These are phyloP conservation scores for Chenopodium album DNA, from an alignment of 148 eudicot genomes.

Conservation along the genomic window DNA sequence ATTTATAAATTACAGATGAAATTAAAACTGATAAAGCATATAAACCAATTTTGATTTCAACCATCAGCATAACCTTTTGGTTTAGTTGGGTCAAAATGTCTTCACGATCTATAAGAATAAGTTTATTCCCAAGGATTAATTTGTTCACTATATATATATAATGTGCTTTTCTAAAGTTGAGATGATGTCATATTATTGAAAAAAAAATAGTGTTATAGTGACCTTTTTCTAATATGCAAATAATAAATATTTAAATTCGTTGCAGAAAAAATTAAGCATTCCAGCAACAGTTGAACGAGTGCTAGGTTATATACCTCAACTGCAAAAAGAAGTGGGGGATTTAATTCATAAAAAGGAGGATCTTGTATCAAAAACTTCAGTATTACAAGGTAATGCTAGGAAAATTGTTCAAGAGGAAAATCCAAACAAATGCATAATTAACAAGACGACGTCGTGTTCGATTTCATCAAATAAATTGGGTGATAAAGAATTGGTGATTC, in stretches of 20 bases:
- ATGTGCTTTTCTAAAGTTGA: too few relatives aligned
- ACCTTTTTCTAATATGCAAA: neutral
- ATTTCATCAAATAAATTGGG: neutral
- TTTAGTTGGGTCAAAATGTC: too few relatives aligned
- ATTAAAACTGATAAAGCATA: too few relatives aligned
- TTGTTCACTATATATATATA: too few relatives aligned
- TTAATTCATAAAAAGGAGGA: neutral
- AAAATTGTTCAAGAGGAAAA: neutral
- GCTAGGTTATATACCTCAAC: neutral
- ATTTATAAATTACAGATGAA: too few relatives aligned
- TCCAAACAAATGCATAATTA: neutral
- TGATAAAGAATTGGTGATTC: neutral
- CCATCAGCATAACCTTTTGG: too few relatives aligned
- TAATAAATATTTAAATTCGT: neutral
- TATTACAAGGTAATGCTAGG: neutral
- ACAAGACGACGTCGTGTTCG: neutral
- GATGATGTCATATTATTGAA: too few relatives aligned
- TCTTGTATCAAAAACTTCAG: neutral
- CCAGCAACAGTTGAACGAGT: neutral
- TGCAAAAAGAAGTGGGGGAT: neutral
- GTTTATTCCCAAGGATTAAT: too few relatives aligned
- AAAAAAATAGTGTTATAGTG: neutral
- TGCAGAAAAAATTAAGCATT: neutral
- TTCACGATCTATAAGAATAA: too few relatives aligned
- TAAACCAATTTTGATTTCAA: too few relatives aligned